These are phyloP conservation scores for Mycena latifolia DNA, from an alignment of 768 basidiomycete genomes.

Conservation along the genomic window DNA sequence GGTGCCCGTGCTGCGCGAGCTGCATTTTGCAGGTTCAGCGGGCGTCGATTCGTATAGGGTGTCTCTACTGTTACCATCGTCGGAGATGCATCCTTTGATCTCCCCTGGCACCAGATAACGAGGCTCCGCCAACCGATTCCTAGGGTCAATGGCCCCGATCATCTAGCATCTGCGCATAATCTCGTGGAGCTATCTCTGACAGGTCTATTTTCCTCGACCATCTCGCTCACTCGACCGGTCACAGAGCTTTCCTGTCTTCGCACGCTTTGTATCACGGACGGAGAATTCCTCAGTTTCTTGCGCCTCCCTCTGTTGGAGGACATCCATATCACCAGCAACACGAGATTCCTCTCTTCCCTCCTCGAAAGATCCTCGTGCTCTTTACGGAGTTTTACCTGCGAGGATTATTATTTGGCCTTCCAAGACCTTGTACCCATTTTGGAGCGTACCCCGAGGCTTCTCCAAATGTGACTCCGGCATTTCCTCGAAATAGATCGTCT, in stretches of 20 bases:
- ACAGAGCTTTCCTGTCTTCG: not conserved
- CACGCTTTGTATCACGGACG: not conserved
- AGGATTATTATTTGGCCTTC: not conserved
- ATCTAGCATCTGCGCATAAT: conserved; percentile 10
- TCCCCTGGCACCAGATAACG: not conserved
- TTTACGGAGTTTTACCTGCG: not conserved
- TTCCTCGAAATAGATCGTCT: not conserved
- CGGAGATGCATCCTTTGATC: not conserved
- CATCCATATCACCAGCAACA: not conserved
- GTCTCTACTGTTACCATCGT: not conserved
- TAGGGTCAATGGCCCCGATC: not conserved
- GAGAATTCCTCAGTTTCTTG: not conserved
- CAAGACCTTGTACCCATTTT: not conserved
- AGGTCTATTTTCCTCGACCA: not conserved
- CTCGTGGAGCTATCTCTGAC: conserved; percentile 14
- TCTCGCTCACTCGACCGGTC: not conserved
- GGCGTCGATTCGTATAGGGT: too few species aligned
- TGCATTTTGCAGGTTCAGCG: too few species aligned
- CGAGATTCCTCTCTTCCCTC: not conserved
- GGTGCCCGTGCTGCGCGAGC: conserved; percentile 7
- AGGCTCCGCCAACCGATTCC: conserved; percentile 14
- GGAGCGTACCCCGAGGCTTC: not conserved
- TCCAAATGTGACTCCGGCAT: not conserved
- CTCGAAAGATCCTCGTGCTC: not conserved
- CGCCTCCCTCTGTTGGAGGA: not conserved